These are phyloP conservation scores for Cyberlindnera veronae DNA, from an alignment of 805 yeast genomes.

Conservation along the genomic window DNA sequence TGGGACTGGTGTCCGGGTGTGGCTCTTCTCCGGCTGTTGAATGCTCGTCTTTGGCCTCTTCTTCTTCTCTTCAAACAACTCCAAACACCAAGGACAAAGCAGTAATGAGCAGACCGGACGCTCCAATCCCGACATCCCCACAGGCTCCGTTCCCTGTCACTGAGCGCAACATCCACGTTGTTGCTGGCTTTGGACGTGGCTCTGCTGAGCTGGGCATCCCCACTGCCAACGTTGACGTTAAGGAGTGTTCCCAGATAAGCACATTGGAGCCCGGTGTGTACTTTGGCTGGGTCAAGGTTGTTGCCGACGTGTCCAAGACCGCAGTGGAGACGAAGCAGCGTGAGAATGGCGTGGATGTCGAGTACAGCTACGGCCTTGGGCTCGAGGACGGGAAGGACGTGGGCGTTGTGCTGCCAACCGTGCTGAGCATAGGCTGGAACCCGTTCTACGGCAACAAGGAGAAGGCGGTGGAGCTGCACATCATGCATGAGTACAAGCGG, in stretches of 20 bases:
- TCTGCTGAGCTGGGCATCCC: conserved; percentile 92
- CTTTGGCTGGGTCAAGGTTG: conserved; percentile 58
- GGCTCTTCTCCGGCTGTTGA: neutral
- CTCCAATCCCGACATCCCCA: conserved; percentile 37
- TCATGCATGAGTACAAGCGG: conserved; percentile 64
- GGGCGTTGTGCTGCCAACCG: conserved; percentile 69
- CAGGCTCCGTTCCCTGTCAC: conserved; percentile 46
- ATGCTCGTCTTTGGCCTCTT: neutral
- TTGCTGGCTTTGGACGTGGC: conserved; percentile 94
- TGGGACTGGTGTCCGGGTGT: neutral
- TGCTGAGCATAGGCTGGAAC: conserved; percentile 94
- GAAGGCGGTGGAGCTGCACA: conserved; percentile 85
- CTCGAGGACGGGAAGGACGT: conserved; percentile 38
- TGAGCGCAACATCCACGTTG: conserved; percentile 43
- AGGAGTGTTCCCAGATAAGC: conserved; percentile 36
- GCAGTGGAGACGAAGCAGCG: conserved; percentile 24
- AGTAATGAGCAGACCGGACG: conserved; percentile 26
- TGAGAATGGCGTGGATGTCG: conserved; percentile 41
- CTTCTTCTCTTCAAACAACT: neutral
- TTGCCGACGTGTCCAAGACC: conserved; percentile 1
- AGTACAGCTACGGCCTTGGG: conserved; percentile 57
- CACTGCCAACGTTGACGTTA: conserved; percentile 83
- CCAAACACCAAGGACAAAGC: neutral
- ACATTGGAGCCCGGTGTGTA: conserved; percentile 75
- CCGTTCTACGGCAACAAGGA: conserved; percentile 80